Base-by-base conservation (phyloP, 208 protist species). In the Jaenimonas drosophilae region DNA sequence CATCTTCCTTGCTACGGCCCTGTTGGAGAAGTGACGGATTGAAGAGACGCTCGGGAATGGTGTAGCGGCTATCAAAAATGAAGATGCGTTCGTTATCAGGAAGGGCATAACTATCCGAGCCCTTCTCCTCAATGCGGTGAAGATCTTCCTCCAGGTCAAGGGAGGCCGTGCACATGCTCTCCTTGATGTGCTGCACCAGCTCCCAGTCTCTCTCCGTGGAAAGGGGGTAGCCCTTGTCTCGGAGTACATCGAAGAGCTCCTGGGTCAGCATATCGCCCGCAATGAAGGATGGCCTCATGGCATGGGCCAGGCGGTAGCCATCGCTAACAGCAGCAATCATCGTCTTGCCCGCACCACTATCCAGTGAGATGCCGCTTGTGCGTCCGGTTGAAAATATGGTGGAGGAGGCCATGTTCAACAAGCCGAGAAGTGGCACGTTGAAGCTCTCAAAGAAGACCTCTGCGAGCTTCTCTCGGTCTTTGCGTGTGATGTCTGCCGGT, bases 341-440 rank as follows among this genome's bases (percentile, higher is more conserved):
- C 9, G 98, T 99, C 27, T 98, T 91, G 37, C 97, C 98, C 44
- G 99, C 98, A 36, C 98, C 98, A 49, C 88, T 96, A 66, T 99
- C 98, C 25, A 99, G 62, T 4, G 98, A 97, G 9, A 99, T 73
- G 49, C 98, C 98, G 14, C 96, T 99, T 0, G 90, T 81, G 9
- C 96, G 78, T 36, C 98, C 97, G n/a, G 96, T 87, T 4, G 97
- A 82, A 73, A 98, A 99, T 12, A 99, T 75, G 4, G 93, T 95
- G 9, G 99, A 58, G 1, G 97, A 76, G n/a, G 81, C 61, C 40
- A 88, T 81, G 59, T 95, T 96, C 32, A 91, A 70, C 24, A 99
- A 59, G 45, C 98, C 93, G 11, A 92, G 50, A 5, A 79, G 76
- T 14, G 91, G 76, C 48, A 99, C 92, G 48, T 87, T 79, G 59